Evolutionary conservation across 1,284 basidiomycete genomes (phyloP).

Genomic region (Sporisorium exsertum): DNA sequence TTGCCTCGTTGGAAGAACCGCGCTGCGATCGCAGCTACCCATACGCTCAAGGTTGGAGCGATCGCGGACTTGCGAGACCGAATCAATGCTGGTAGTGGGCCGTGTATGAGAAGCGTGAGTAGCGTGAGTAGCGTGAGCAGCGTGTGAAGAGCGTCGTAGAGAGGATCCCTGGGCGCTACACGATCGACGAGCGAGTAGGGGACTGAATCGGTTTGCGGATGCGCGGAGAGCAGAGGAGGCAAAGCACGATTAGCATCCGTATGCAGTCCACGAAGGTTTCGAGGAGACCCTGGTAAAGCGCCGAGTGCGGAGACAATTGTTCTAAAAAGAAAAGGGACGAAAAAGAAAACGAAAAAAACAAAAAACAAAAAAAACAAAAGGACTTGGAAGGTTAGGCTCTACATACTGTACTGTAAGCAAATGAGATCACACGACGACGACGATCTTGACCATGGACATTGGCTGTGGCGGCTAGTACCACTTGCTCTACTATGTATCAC

Average conservation of each 20-base stretch:
- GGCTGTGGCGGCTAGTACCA: neutral
- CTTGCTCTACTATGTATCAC: neutral
- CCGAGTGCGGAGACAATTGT: too few relatives aligned
- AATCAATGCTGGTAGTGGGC: neutral
- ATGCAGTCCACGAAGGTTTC: too few relatives aligned
- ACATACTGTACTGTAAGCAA: neutral
- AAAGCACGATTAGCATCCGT: neutral
- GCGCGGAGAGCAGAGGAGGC: neutral
- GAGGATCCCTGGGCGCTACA: neutral
- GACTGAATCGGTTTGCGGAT: neutral
- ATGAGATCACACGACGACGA: neutral
- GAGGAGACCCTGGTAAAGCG: too few relatives aligned
- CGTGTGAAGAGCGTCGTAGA: neutral
- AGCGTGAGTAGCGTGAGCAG: neutral
- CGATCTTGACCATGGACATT: neutral
- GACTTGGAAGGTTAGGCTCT: neutral
- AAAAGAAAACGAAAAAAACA: neutral
- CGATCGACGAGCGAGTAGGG: neutral
- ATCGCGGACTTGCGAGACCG: slow-evolving; percentile 4
- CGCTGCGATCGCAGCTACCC: neutral
- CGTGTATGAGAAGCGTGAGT: neutral
- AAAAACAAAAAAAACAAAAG: neutral
- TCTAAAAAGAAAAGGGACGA: too few relatives aligned
- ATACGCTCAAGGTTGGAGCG: neutral
- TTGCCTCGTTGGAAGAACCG: slow-evolving; percentile 1